These are phyloP conservation scores for Ogataea wickerhamii DNA, from an alignment of 805 yeast species.

Conservation along the genomic window DNA sequence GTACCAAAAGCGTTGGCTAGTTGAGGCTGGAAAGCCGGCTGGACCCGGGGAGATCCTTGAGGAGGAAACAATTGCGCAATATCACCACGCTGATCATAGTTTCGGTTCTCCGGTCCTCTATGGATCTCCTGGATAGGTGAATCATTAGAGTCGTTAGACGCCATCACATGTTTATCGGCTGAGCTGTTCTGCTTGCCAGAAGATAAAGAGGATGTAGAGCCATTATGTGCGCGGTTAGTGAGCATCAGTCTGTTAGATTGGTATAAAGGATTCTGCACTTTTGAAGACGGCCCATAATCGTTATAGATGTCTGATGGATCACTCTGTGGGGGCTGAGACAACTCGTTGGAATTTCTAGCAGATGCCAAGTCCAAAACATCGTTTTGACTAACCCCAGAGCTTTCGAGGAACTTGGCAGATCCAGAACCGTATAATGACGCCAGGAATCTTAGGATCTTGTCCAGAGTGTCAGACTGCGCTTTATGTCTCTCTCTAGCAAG, in stretches of 20 bases:
- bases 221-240: slow-evolving; percentile 26
- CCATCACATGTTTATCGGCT: slow-evolving; percentile 1
- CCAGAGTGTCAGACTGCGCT: slow-evolving; percentile 82
- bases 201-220: slow-evolving; percentile 9
- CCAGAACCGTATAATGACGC: slow-evolving; percentile 77
- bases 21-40: slow-evolving; percentile 1
- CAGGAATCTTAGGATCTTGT: slow-evolving; percentile 79
- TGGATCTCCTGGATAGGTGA: slow-evolving; percentile 30
- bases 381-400: slow-evolving; percentile 12
- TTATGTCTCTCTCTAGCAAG: slow-evolving; percentile 80
- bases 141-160: slow-evolving; percentile 13
- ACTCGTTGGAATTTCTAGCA: slow-evolving; percentile 8
- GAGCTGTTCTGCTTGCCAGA: slow-evolving; percentile 3
- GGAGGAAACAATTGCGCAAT: slow-evolving; percentile 4
- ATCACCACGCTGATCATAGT: slow-evolving; percentile 14
- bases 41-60: slow-evolving; percentile 1
- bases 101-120: slow-evolving; percentile 31
- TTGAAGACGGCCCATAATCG: slow-evolving; percentile 9
- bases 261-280: slow-evolving; percentile 8
- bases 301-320: slow-evolving; percentile 11
- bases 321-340: slow-evolving; percentile 9
- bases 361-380: slow-evolving; percentile 20
- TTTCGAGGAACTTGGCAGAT: slow-evolving; percentile 37
- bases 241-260: slow-evolving; percentile 24
- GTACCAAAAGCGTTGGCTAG: slow-evolving; percentile 10